Base-by-base conservation (phyloP, 2,329 filamentous ascomycete genomes). In the Colletotrichum sp. region DNA sequence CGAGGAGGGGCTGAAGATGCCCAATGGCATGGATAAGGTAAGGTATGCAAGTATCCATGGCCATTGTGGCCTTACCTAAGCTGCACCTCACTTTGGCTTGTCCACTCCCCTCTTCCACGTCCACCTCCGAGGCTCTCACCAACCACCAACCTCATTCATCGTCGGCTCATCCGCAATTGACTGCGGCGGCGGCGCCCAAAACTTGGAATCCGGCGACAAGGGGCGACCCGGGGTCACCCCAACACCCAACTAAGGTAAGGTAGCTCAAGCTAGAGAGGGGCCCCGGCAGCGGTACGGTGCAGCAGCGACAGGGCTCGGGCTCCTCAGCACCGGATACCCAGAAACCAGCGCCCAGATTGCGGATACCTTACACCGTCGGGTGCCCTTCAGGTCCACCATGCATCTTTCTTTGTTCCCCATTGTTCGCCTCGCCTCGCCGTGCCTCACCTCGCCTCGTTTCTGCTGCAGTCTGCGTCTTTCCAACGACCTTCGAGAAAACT, bases 401-500 rank as follows among this genome's bases (percentile, higher is more conserved):
- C 44, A 48, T 48, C 44, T 22, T 60, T 34, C 55, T 32, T 68
- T 67, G 63, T 59, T 57, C 27, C 15, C 61, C 36, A 22, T 34
- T 32, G 34, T 34, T 61, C 59, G 27, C 30, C 28, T 59, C 28
- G 59, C 28, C 59, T 34, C 15, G 30, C 61, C 36, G 32, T 34
- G 30, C 36, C 61, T 61, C 59, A n/a, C 30, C 19, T 59, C 28
- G 59, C 28, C 59, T 61, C 32, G 25, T 27, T n/a, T n/a, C 44
- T 48, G 44, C 44, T 48, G 44, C 44, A 48, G 44, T 13, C 55
- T 59, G 22, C 63, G 36, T 30, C 68, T 36, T 73, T 73, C 73
- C 39, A 75, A 73, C 64, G 34, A 59, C 70, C 64, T 75, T 75
- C 70, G 44, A 75, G 70, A 75, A 75, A 57, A 67, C 64, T 65